These are phyloP conservation scores for Phyllachora maydis DNA, from an alignment of 2,329 filamentous ascomycete species.

Conservation along the genomic window DNA sequence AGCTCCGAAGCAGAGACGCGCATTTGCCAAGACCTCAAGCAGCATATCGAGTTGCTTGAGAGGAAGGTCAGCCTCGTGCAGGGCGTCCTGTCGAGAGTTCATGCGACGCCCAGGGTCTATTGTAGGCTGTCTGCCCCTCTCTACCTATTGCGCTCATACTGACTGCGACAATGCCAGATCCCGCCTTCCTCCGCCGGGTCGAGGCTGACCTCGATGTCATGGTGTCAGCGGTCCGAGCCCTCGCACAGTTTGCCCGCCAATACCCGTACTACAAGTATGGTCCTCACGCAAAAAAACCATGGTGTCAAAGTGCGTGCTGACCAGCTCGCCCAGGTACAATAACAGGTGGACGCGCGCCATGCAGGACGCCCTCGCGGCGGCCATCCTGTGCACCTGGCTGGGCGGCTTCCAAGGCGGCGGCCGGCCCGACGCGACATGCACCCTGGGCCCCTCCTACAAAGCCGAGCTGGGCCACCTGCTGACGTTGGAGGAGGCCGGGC, in stretches of 20 bases:
- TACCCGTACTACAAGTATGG: conserved; percentile 88
- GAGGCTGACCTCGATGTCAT: conserved; percentile 50
- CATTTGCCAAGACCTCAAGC: conserved; percentile 65
- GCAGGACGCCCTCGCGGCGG: conserved; percentile 50
- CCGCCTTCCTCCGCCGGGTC: conserved; percentile 46
- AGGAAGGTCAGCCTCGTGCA: conserved; percentile 66
- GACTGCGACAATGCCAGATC: conserved; percentile 33
- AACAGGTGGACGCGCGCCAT: conserved; percentile 65
- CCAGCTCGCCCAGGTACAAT: conserved; percentile 39
- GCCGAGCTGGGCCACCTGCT: conserved; percentile 45
- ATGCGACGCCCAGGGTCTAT: conserved; percentile 55
- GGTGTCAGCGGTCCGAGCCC: conserved; percentile 51
- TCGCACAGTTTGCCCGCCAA: conserved; percentile 55
- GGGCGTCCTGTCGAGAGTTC: conserved; percentile 69
- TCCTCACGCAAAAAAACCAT: not conserved
- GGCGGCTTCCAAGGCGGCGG: too few species aligned
- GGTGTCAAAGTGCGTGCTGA: not conserved
- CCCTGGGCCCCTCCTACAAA: conserved; percentile 16
- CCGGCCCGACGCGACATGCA: too few species aligned
- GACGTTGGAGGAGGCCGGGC: conserved; percentile 74
- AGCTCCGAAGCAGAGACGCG: conserved; percentile 77
- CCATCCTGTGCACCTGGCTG: conserved; percentile 50
- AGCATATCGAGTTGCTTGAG: conserved; percentile 65
- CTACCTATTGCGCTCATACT: not conserved
- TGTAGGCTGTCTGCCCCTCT: conserved; percentile 13